phyloP scores from a whole-genome alignment of 805 yeast species.

The Wickerhamiella australiensis region DNA sequence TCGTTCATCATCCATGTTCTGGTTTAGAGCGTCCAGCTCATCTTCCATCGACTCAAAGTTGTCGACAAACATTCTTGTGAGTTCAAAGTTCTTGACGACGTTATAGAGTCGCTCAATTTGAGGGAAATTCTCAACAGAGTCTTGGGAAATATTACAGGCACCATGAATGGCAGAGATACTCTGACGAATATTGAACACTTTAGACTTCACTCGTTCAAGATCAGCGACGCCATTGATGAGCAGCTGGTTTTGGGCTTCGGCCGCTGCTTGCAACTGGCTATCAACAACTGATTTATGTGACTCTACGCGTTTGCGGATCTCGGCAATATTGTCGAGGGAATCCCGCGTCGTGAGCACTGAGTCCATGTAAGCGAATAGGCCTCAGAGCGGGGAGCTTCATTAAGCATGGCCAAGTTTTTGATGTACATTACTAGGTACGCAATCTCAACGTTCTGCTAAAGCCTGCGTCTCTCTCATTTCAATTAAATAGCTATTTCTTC shows the following conservation, averaged over 20 bases:
- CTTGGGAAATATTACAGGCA: slow-evolving; percentile 43
- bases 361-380: slow-evolving; percentile 3
- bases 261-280: slow-evolving; percentile 56
- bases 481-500: neutral
- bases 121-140: slow-evolving; percentile 53
- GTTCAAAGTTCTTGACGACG: slow-evolving; percentile 59
- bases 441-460: too few species aligned
- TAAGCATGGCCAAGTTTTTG: too few species aligned
- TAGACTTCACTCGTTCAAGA: slow-evolving; percentile 30
- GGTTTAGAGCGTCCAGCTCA: slow-evolving; percentile 39
- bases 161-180: slow-evolving; percentile 31
- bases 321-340: slow-evolving; percentile 28
- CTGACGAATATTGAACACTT: slow-evolving; percentile 29
- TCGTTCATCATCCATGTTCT: slow-evolving; percentile 35
- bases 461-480: too few species aligned
- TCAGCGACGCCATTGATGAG: slow-evolving; percentile 34
- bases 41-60: slow-evolving; percentile 47
- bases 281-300: slow-evolving; percentile 65
- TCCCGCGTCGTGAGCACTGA: slow-evolving; percentile 12
- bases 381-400: too few species aligned
- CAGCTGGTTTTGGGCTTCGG: slow-evolving; percentile 50
- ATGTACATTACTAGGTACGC: too few species aligned
- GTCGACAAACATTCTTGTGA: slow-evolving; percentile 51
- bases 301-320: slow-evolving; percentile 26
- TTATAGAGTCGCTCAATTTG: slow-evolving; percentile 54